These are phyloP conservation scores for Podospora australis DNA, from an alignment of 495 filamentous ascomycete species.

Conservation along the genomic window DNA sequence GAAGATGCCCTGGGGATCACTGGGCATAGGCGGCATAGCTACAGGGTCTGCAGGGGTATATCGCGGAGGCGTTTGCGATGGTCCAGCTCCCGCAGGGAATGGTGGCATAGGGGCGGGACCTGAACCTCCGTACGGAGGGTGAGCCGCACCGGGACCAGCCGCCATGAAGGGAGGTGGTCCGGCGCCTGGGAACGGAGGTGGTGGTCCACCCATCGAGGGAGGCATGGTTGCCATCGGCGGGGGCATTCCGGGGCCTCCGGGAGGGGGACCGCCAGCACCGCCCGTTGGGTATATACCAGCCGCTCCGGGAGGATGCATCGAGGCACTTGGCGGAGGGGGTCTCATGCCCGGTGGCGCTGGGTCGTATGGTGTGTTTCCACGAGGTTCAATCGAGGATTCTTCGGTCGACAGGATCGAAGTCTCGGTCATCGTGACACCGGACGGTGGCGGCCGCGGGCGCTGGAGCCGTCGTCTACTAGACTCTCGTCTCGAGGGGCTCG, in stretches of 20 bases:
- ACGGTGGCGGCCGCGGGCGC: slow-evolving; percentile 30
- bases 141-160: slow-evolving; percentile 39
- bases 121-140: no score
- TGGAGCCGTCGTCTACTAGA: slow-evolving; percentile 29
- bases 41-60: slow-evolving; percentile 30
- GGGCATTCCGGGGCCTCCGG: no score
- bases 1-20: slow-evolving; percentile 51
- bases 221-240: neutral
- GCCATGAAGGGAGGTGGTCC: slow-evolving; percentile 17
- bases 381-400: slow-evolving; percentile 35
- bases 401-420: slow-evolving; percentile 29
- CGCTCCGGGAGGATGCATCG: no score
- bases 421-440: slow-evolving; percentile 24
- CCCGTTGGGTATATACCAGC: no score
- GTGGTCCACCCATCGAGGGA: neutral
- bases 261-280: neutral
- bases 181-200: no score
- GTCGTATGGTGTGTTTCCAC: slow-evolving; percentile 25
- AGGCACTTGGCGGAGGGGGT: slow-evolving; percentile 2
- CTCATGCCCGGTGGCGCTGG: slow-evolving; percentile 17
- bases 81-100: slow-evolving; percentile 26
- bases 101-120: slow-evolving; percentile 5
- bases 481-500: slow-evolving; percentile 46
- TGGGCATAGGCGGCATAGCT: slow-evolving; percentile 44
- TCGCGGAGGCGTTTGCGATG: slow-evolving; percentile 31